These are phyloP conservation scores for Penicillium vulpinum DNA, from an alignment of 2,329 filamentous ascomycete genomes.

Conservation along the genomic window DNA sequence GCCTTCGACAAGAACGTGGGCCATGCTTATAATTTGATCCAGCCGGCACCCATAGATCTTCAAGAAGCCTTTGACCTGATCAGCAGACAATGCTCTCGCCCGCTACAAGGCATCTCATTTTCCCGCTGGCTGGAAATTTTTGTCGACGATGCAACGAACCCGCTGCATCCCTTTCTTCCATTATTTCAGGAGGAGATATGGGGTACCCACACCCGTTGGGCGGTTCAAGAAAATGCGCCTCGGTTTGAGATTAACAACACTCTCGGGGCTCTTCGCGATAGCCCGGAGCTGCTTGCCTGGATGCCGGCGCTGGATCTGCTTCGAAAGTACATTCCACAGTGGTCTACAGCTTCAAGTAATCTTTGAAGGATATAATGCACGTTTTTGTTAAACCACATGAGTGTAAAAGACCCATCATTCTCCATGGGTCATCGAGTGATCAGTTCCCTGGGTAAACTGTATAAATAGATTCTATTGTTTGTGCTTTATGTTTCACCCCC, in stretches of 20 bases:
- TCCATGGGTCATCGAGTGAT: neutral
- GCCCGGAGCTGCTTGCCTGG: neutral
- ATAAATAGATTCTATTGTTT: neutral
- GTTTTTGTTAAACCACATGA: no score
- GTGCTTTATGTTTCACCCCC: neutral
- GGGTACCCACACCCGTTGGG: neutral
- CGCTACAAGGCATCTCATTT: neutral
- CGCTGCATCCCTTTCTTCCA: neutral
- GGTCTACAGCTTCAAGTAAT: neutral
- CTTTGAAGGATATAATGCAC: neutral
- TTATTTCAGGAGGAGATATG: neutral
- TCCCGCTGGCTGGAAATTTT: neutral
- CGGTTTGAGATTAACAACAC: neutral
- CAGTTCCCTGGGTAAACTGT: neutral
- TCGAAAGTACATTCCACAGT: neutral
- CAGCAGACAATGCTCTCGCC: neutral
- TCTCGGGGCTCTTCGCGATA: neutral
- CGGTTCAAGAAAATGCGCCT: neutral
- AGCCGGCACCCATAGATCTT: conserved; percentile 1
- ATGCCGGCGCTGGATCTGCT: neutral
- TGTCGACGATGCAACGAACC: neutral
- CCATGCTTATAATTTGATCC: conserved; percentile 21
- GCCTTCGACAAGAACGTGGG: conserved; percentile 5
- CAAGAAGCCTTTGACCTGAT: neutral
- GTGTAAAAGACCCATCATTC: neutral